Percentiles rank a stretch among this genome's conserved stretches.
phyloP scores from a whole-genome alignment of 768 basidiomycete genomes.

The Candolleomyces eurysporus region DNA sequence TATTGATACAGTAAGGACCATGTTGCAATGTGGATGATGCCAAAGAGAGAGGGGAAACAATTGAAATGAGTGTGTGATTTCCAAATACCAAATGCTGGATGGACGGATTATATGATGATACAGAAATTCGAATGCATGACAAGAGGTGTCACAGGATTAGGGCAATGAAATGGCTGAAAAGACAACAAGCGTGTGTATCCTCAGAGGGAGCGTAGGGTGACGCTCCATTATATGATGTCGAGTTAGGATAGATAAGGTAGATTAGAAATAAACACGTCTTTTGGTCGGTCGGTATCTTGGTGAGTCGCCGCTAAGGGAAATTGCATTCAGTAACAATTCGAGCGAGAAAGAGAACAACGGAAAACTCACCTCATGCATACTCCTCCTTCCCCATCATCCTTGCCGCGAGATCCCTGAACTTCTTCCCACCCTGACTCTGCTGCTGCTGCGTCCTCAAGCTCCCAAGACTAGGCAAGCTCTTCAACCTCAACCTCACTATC shows the following conservation, averaged over 20 bases:
- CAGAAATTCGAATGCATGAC: not conserved
- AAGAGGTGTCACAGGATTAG: not conserved
- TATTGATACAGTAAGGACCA: not conserved
- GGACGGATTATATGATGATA: not conserved
- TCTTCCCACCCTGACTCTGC: not conserved
- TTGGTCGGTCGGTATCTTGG: too few relatives aligned
- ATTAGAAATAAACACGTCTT: not conserved
- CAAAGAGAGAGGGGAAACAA: not conserved
- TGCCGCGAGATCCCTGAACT: not conserved
- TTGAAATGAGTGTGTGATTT: too few relatives aligned
- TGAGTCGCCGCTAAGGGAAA: not conserved
- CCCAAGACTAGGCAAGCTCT: not conserved
- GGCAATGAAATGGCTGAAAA: not conserved
- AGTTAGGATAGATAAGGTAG: not conserved
- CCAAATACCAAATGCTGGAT: not conserved
- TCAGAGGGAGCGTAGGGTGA: not conserved
- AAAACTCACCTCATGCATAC: not conserved
- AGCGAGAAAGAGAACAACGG: not conserved
- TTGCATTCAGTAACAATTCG: not conserved
- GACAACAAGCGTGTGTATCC: not conserved
- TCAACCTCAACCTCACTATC: slow-evolving; percentile 2
- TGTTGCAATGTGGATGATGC: too few relatives aligned
- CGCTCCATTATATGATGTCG: not conserved
- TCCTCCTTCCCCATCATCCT: slow-evolving; percentile 2
- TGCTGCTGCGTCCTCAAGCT: not conserved